Conservation (phyloP, 257 asterid genomes). For the Hygrophila difformis region DNA sequence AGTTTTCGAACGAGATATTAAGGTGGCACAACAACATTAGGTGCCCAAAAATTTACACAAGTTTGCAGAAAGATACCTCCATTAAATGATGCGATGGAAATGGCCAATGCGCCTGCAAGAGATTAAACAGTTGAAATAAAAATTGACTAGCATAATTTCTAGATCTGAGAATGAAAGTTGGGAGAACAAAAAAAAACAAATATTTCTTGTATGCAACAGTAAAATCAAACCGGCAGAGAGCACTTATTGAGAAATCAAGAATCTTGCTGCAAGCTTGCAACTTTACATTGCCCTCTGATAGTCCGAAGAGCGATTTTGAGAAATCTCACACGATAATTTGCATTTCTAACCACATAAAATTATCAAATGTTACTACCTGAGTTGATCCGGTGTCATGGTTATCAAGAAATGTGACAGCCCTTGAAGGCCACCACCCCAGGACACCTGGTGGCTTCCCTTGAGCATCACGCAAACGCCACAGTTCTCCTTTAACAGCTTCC, state of each 20-base stretch:
- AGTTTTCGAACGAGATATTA: too few relatives aligned
- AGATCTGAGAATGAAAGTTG: constrained; percentile 1
- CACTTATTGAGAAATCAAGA: too few relatives aligned
- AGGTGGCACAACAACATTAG: too few relatives aligned
- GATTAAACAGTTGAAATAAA: neutral
- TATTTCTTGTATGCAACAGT: too few relatives aligned
- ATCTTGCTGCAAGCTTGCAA: neutral
- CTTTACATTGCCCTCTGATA: neutral
- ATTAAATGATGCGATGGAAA: constrained; percentile 73
- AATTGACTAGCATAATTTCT: neutral
- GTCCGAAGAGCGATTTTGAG: too few relatives aligned
- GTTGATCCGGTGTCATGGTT: constrained; percentile 97
- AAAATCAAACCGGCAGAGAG: neutral
- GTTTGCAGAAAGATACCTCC: constrained; percentile 49
- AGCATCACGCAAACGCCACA: constrained; percentile 78
- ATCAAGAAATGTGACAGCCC: constrained; percentile 86
- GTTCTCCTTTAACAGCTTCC: constrained; percentile 93
- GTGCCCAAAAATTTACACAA: constrained; percentile 3
- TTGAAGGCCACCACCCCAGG: constrained; percentile 96
- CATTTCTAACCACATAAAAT: too few relatives aligned
- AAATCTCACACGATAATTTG: too few relatives aligned
- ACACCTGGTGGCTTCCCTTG: constrained; percentile 88
- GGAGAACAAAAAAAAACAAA: too few relatives aligned
- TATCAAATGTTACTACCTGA: constrained; percentile 44
- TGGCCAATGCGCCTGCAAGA: constrained; percentile 92